Evolutionary conservation across 169 alveolate genomes (phyloP), one percentile per base, ranked within the genome.

Genomic region (Cyclospora cayetanensis): DNA sequence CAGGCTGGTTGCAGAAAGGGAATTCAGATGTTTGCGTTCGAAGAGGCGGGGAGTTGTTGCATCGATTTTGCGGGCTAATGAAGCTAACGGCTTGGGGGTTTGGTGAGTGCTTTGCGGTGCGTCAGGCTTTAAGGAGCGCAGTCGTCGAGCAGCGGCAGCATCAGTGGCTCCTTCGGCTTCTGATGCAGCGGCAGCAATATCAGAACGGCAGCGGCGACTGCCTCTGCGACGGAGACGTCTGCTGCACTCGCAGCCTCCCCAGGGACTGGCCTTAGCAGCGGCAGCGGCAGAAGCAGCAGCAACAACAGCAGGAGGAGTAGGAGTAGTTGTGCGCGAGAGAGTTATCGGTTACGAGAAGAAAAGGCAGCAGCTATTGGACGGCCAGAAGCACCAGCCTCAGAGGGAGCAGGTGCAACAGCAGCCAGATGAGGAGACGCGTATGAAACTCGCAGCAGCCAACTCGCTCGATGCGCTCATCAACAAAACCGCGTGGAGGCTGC

Each of bases 401-500:
- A 39, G 43, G 42, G 43, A 2, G 68, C 66, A 42, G 79, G 46
- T 29, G 79, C 46, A 66, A 0, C 46, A 66, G n/a, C 22, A 29
- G 86, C 86, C 9, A 43, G 43, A 76, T 63, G 68, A 76, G 25
- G 31, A 25, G 55, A 39, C 34, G 25, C n/a, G n/a, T n/a, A n/a
- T n/a, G n/a, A n/a, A n/a, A n/a, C n/a, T n/a, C 25, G 86, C 66
- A 42, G 86, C 63, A 76, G 68, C 27, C 5, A 34, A 43, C 66
- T 43, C 86, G 1, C 86, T 76, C 42, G 86, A 76, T 25, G 31
- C 37, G 4, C 68, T 76, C 27, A 76, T 76, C 43, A 63, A 66
- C 66, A 76, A 76, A 11, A 76, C 86, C 0, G 34, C 86, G 9
- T 76, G 86, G 86, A 76, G 41, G 66, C 86, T 76, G 86, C 86